A percentile compares a stretch with the other conserved stretches of the same genome.
These are phyloP conservation scores for Pseudophaeomoniella oleicola DNA, from an alignment of 2,329 filamentous ascomycete genomes.

Conservation along the genomic window DNA sequence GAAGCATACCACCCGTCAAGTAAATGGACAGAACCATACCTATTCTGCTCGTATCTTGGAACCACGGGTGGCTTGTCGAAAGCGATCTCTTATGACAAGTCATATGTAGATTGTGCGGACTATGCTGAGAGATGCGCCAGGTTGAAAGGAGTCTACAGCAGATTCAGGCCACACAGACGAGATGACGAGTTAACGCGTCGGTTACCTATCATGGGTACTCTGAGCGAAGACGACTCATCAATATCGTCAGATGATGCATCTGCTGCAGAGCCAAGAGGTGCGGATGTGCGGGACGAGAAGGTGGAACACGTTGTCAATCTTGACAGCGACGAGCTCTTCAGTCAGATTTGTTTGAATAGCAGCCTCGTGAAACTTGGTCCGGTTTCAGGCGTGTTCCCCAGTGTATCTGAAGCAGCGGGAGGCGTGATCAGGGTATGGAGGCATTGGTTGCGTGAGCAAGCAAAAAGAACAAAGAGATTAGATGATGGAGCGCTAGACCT, in stretches of 20 bases:
- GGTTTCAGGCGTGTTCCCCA: slow-evolving; percentile 45
- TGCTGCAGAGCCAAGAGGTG: not conserved
- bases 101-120: slow-evolving; percentile 18
- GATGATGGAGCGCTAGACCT: slow-evolving; percentile 2
- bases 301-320: slow-evolving; percentile 48
- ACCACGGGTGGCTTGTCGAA: slow-evolving; percentile 43
- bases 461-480: slow-evolving; percentile 3
- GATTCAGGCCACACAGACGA: slow-evolving; percentile 50
- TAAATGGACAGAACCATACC: slow-evolving; percentile 52
- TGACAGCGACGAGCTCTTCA: slow-evolving; percentile 57
- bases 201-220: not conserved
- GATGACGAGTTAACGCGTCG: slow-evolving; percentile 20
- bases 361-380: slow-evolving; percentile 55
- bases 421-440: slow-evolving; percentile 57
- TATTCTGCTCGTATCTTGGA: slow-evolving; percentile 53
- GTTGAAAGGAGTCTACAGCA: slow-evolving; percentile 49
- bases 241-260: not conserved
- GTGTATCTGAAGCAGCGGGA: slow-evolving; percentile 43
- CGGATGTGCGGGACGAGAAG: slow-evolving; percentile 13
- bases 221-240: slow-evolving; percentile 20
- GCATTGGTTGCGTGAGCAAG: slow-evolving; percentile 48
- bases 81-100: slow-evolving; percentile 22
- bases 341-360: slow-evolving; percentile 54
- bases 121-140: slow-evolving; percentile 25
- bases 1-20: slow-evolving; percentile 65